Evolutionary conservation across 106 monocot species (phyloP).

Genomic region (Dendrobium nobile): DNA sequence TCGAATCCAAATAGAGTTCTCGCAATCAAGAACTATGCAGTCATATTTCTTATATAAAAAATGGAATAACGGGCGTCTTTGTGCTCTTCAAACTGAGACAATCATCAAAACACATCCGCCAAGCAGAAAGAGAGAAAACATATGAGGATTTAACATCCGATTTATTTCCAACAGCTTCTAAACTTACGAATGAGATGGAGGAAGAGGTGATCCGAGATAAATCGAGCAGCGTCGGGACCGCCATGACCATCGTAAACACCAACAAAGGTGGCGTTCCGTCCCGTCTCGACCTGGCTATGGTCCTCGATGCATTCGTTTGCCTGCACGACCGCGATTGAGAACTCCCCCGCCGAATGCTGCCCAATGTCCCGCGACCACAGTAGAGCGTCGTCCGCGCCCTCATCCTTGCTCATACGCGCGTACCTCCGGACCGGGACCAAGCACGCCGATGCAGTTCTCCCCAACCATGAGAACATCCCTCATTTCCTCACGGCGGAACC

Average conservation of each 20-base stretch:
- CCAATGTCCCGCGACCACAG: conserved; percentile 75
- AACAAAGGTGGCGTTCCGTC: conserved; percentile 41
- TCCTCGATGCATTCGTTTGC: conserved; percentile 81
- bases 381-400: conserved; percentile 42
- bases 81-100: not conserved
- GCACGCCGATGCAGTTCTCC: conserved; percentile 48
- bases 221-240: conserved; percentile 18
- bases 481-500: conserved; percentile 45
- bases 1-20: not conserved
- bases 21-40: not conserved
- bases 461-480: conserved; percentile 79
- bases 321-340: conserved; percentile 76
- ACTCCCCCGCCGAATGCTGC: conserved; percentile 67
- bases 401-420: conserved; percentile 77
- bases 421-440: conserved; percentile 60
- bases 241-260: conserved; percentile 26
- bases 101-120: not conserved
- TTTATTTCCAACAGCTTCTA: not conserved
- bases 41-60: not conserved
- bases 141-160: not conserved
- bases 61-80: too few species aligned
- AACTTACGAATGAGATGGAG: conserved; percentile 7
- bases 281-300: conserved; percentile 84
- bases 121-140: not conserved
- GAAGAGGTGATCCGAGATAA: conserved; percentile 16